Base-by-base conservation (phyloP, 2,329 filamentous ascomycete genomes). In the Xylaria hypoxylon region DNA sequence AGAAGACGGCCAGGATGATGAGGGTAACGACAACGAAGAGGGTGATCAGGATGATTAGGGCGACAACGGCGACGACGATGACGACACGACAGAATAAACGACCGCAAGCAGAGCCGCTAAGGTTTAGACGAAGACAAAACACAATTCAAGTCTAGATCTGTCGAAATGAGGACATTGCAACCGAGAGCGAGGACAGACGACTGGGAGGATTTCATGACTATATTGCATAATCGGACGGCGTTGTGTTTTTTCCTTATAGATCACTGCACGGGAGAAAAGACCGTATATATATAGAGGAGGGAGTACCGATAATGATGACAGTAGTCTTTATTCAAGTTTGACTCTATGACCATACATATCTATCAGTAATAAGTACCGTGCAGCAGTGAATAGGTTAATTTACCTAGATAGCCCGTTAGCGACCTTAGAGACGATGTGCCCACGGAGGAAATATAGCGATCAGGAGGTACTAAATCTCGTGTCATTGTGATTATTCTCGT, bases 161-260 rank as follows among this genome's bases (percentile, higher is more conserved):
- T n/a, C 35, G 7, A 8, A 42, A 42, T 42, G 35, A 55, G 19
- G 22, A n/a, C 15, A 28, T 55, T 22, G 5, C 1, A n/a, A n/a
- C 15, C 6, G 15, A 8, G 15, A n/a, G 17, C 6, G 38, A 31
- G 15, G 17, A 33, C 7, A 31, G 19, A 45, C n/a, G 51, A 26
- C 24, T 2, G 33, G 47, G 45, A 35, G 24, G 6, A 24, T 47
- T 7, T 59, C 22, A 11, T 19, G 22, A 42, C 24, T 42, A 42
- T 28, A 45, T 38, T 58, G 53, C 50, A 65, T 65, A 26, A 65
- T 35, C 13, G 58, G 53, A 28, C 45, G 58, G 57, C 65, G 65
- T 59, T 62, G 40, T n/a, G 11, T 52, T 53, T 65, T 26, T 57
- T 52, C 15, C 10, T n/a, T n/a, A 15, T 45, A 22, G 11, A 47